These are phyloP conservation scores for Arabidopsis suecica DNA, from an alignment of 345 rosid genomes.

Conservation along the genomic window DNA sequence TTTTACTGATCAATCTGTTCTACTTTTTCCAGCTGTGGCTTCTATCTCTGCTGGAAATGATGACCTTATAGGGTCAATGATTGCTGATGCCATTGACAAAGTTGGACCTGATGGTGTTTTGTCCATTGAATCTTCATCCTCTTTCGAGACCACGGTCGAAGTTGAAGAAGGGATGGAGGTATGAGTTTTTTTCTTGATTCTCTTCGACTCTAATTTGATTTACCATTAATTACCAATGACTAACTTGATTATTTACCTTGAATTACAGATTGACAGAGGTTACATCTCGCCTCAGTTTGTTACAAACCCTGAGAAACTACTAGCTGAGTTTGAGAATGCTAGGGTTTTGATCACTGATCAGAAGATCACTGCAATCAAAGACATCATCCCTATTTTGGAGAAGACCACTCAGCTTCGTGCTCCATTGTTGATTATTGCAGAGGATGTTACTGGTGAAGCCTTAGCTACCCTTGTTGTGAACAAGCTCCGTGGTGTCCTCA, in stretches of 20 bases:
- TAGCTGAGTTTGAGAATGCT: conserved; percentile 95
- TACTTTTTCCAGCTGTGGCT: conserved; percentile 67
- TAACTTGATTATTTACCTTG: conserved; percentile 9
- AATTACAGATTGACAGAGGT: conserved; percentile 87
- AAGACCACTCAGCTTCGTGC: conserved; percentile 91
- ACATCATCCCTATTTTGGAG: conserved; percentile 89
- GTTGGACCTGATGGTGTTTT: conserved; percentile 99
- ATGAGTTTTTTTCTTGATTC: background rate
- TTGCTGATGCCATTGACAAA: conserved; percentile 98
- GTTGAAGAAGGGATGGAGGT: conserved; percentile 99
- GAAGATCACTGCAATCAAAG: conserved; percentile 90
- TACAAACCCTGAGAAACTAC: conserved; percentile 86
- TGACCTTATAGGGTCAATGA: conserved; percentile 90
- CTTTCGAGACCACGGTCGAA: conserved; percentile 93
- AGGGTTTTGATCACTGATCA: conserved; percentile 92
- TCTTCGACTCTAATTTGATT: background rate
- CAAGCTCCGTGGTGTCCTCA: conserved; percentile 89
- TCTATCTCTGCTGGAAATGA: conserved; percentile 97
- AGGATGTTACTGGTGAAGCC: conserved; percentile 97
- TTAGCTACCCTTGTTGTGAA: conserved; percentile 94
- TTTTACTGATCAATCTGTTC: background rate
- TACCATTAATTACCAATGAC: background rate
- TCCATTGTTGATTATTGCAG: conserved; percentile 91
- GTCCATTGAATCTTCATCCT: conserved; percentile 97
- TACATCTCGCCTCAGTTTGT: conserved; percentile 96